Conservation (phyloP, 768 basidiomycete species). For the Boletus eberwhitei region DNA sequence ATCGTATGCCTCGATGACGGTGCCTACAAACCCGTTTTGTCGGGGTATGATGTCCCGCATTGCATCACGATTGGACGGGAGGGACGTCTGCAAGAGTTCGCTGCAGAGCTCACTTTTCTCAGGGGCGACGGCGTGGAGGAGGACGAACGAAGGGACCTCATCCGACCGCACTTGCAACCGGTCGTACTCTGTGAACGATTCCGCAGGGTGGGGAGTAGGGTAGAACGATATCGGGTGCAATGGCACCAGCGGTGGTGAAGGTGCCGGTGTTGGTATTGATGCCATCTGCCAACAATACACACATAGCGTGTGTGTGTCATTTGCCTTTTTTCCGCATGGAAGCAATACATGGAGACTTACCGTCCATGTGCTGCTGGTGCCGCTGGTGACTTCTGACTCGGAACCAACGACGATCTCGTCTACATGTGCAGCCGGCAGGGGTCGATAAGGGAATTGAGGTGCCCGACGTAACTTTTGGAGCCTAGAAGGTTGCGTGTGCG, state of each 20-base stretch:
- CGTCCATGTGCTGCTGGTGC: slow-evolving; percentile 8
- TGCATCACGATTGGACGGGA: slow-evolving; percentile 14
- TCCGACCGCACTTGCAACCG: slow-evolving; percentile 22
- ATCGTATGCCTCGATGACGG: slow-evolving; percentile 35
- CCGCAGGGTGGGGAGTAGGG: slow-evolving; percentile 20
- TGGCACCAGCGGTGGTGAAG: background rate
- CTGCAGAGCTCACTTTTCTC: slow-evolving; percentile 21
- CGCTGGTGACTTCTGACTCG: background rate
- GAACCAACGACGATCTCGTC: slow-evolving; percentile 1
- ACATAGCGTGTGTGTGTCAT: background rate
- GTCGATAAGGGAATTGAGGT: background rate
- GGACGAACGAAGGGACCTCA: slow-evolving; percentile 18
- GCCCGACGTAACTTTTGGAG: slow-evolving; percentile 21
- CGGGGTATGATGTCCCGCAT: slow-evolving; percentile 30
- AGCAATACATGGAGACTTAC: slow-evolving; percentile 8
- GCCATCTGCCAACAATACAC: slow-evolving; percentile 6
- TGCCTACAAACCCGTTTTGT: slow-evolving; percentile 35
- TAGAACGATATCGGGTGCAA: slow-evolving; percentile 20
- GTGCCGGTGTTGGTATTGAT: background rate
- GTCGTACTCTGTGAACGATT: slow-evolving; percentile 32
- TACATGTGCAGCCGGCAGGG: background rate
- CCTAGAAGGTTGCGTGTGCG: slow-evolving; percentile 4
- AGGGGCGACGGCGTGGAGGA: slow-evolving; percentile 21
- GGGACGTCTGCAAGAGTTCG: slow-evolving; percentile 30
- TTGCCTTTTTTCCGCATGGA: background rate